Evolutionary conservation across 1,284 basidiomycete species (phyloP), one percentile per base, ranked within the genome.

Genomic region (Ustilago crameri): DNA sequence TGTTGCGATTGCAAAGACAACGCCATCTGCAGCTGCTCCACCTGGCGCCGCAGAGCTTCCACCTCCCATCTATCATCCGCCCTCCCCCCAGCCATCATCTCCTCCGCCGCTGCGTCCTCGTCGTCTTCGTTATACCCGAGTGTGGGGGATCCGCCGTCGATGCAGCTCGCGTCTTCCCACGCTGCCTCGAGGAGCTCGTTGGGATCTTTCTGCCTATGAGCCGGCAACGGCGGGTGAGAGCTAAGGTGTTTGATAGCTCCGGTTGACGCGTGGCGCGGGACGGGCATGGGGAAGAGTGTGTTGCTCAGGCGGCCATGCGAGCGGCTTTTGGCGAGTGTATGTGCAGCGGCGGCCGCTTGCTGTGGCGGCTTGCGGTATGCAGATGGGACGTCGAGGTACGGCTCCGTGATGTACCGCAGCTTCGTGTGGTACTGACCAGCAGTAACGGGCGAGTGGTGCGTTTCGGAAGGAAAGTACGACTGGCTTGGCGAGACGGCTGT

Each of bases 1-100:
- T 67, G 69, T 20, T 58, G 44, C 22, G 51, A 42, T 17, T 65
- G 61, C 7, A 60, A 41, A 22, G 53, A 51, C 12, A 74, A 43
- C 3, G 72, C 72, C 54, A 70, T 56, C n/a, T 62, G 67, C 38
- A 74, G 37, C 50, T 71, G 66, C 43, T 70, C 59, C 3, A 74
- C 72, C 47, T 74, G 61, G 10, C 57, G 43, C 3, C 58, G 41
- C 9, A 74, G 38, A 0, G 62, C 72, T 10, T 65, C 53, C 1
- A 74, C 62, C 24, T 74, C 71, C 7, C 58, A 72, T 3, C 51
- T 26, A 12, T 57, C 54, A 20, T 58, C 37, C 35, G 35, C 35
- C n/a, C n/a, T 20, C 23, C 22, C n/a, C n/a, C n/a, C n/a, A n/a
- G n/a, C n/a, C n/a, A n/a, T n/a, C n/a, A n/a, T n/a, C n/a, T n/a